Evolutionary conservation across 306 rosid species (phyloP).

Genomic region (Fagus sylvatica): DNA sequence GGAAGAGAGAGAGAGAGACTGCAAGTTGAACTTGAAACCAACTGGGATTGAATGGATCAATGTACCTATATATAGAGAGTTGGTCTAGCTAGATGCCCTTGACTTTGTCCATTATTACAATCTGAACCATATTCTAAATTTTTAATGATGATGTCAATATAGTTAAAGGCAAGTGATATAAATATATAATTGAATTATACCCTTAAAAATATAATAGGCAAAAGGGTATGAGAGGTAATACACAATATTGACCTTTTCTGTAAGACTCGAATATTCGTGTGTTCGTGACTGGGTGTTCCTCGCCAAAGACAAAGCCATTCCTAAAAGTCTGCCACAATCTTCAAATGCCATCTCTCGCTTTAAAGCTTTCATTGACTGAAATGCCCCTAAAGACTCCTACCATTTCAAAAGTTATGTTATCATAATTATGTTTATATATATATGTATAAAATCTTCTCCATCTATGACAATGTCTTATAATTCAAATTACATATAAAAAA

Average conservation of each 20-base stretch:
- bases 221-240: not conserved
- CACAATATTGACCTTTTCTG: slow-evolving; percentile 13
- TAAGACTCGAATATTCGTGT: not conserved
- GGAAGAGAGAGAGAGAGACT: not conserved
- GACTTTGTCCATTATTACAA: not conserved
- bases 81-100: not conserved
- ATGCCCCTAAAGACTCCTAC: too few species aligned
- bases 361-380: too few species aligned
- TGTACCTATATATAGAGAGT: not conserved
- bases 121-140: not conserved
- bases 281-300: not conserved
- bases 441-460: too few species aligned
- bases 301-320: not conserved
- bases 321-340: slow-evolving; percentile 7
- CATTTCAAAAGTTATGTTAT: too few species aligned
- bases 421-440: too few species aligned
- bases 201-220: too few species aligned
- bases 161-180: too few species aligned
- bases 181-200: too few species aligned
- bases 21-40: not conserved
- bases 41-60: not conserved
- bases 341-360: not conserved
- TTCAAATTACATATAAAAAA: too few species aligned
- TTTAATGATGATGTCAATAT: not conserved
- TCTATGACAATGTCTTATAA: too few species aligned